Base-by-base conservation (phyloP, 176 grass and related monocot genomes). In the Oryza rufipogon region DNA sequence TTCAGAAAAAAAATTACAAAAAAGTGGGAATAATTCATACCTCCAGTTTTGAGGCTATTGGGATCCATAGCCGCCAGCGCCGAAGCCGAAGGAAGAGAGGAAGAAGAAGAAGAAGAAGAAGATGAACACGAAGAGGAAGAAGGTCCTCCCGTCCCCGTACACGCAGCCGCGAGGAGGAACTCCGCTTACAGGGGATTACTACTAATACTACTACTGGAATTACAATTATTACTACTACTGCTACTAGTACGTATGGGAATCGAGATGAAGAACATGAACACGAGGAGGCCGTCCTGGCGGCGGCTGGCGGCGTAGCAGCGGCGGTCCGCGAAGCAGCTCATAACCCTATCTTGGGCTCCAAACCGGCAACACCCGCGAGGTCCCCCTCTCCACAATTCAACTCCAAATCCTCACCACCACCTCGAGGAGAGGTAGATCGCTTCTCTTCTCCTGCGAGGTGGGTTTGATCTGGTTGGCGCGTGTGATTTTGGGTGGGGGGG, bases 211-310 rank as follows among this genome's bases (percentile, higher is more conserved):
- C 58, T 83, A 44, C 6, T 82, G 22, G 81, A 71, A 87, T 71
- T 64, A 9, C 41, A 80, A 83, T 80, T 72, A 67, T 9, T 77
- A 70, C 36, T 89, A 14, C 44, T 23, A 46, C 19, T 77, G 46
- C 34, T 89, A 14, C 44, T 23, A 46, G 14, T 90, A 79, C 44
- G 76, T 71, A 91, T 91, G 80, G 89, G 89, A 91, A 91, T 91
- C 39, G 89, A 87, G 85, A 87, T 74, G 85, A 80, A 91, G 89
- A 91, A 87, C 75, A 91, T 76, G 81, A 91, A 87, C 80, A 91
- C 85, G 76, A 91, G 89, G 80, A 91, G 89, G 70, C 89, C 89
- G 85, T 91, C 89, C 89, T 91, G 89, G 76, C 71, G 89, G 89
- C 80, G 89, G 89, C 80, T 78, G 30, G 66, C 64, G 89, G 80